Percentiles rank a stretch among this genome's conserved stretches.
Evolutionary conservation across 2,329 filamentous ascomycete genomes (phyloP).

Genomic region (Lachnellula cervina): DNA sequence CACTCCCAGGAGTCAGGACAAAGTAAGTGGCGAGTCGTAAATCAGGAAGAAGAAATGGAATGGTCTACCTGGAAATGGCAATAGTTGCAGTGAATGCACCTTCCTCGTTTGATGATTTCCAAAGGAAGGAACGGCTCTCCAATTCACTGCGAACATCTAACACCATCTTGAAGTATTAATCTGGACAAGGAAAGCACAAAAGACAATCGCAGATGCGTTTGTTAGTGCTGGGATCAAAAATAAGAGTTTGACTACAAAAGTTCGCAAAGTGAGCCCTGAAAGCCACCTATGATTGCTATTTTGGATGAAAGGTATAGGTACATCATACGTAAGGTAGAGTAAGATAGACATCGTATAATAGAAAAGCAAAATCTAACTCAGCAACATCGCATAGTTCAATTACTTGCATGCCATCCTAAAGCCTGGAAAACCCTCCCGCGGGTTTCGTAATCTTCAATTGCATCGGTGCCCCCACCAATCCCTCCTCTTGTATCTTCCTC

Average conservation of each 20-base stretch:
- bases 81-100: background rate
- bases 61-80: background rate
- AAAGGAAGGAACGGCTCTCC: background rate
- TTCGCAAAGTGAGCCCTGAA: too few species aligned
- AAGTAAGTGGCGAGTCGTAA: too few species aligned
- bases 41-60: too few species aligned
- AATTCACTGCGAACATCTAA: too few species aligned
- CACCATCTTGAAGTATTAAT: too few species aligned
- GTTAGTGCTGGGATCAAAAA: too few species aligned
- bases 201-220: too few species aligned
- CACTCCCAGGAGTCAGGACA: background rate
- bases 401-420: conserved; percentile 9
- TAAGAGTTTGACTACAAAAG: too few species aligned
- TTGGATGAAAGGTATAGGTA: too few species aligned
- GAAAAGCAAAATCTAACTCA: background rate
- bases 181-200: too few species aligned
- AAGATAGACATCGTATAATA: background rate
- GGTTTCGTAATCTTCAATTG: conserved; percentile 25
- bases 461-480: conserved; percentile 18
- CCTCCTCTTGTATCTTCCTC: conserved; percentile 23
- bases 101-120: background rate
- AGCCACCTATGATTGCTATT: too few species aligned
- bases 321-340: too few species aligned
- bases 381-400: background rate
- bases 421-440: conserved; percentile 25